Evolutionary conservation across 495 filamentous ascomycete species (phyloP).

Genomic region (Hypoxylon fuscum): DNA sequence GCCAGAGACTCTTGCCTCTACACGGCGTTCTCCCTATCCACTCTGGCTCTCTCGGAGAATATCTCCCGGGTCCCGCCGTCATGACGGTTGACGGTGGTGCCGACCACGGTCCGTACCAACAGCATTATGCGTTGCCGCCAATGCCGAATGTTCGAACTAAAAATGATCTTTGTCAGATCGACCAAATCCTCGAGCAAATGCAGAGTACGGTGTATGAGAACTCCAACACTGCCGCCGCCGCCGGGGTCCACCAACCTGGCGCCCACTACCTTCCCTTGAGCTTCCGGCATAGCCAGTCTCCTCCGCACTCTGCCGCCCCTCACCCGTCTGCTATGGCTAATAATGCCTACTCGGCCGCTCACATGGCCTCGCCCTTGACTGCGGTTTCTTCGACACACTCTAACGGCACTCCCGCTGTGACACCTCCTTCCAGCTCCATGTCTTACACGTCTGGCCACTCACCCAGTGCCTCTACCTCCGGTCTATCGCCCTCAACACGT

Average conservation of each 20-base stretch:
- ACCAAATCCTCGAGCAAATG: constrained; percentile 93
- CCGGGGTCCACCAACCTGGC: constrained; percentile 74
- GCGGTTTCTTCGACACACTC: constrained; percentile 65
- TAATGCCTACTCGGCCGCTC: constrained; percentile 60
- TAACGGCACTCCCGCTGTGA: constrained; percentile 81
- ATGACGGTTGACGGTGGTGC: constrained; percentile 62
- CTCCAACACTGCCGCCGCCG: constrained; percentile 77
- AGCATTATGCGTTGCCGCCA: constrained; percentile 81
- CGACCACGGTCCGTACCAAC: constrained; percentile 62
- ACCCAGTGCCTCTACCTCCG: constrained; percentile 70
- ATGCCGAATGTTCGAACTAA: constrained; percentile 91
- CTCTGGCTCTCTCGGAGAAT: constrained; percentile 70
- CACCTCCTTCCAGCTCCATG: constrained; percentile 85
- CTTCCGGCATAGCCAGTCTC: constrained; percentile 79
- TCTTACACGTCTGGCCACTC: constrained; percentile 90
- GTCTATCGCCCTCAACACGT: constrained; percentile 71
- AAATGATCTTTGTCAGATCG: constrained; percentile 88
- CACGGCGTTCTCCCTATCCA: constrained; percentile 73
- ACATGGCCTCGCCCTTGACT: constrained; percentile 68
- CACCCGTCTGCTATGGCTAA: constrained; percentile 53
- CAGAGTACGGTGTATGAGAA: constrained; percentile 94
- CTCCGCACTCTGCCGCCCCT: constrained; percentile 63
- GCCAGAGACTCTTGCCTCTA: constrained; percentile 78
- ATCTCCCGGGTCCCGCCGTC: constrained; percentile 61
- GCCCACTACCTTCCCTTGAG: constrained; percentile 55